These are phyloP conservation scores for Heritiera littoralis DNA, from an alignment of 345 rosid species.

Conservation along the genomic window DNA sequence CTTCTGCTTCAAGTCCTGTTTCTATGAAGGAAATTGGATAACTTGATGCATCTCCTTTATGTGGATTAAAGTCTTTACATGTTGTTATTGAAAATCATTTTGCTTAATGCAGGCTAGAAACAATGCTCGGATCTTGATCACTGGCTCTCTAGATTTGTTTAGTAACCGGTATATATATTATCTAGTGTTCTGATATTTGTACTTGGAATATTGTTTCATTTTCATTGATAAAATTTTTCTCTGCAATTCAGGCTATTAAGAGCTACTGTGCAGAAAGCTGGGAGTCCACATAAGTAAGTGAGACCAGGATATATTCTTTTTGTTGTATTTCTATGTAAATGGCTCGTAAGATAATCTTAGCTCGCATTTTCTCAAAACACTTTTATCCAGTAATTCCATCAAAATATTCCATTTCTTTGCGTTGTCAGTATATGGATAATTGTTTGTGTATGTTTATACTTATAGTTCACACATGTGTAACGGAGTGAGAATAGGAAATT, in stretches of 20 bases:
- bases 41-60: not conserved
- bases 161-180: constrained; percentile 47
- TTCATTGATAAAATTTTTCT: constrained; percentile 24
- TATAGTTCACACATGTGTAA: not conserved
- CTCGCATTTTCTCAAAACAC: not conserved
- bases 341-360: not conserved
- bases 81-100: not conserved
- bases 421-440: not conserved
- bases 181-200: constrained; percentile 12
- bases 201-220: not conserved
- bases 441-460: not conserved
- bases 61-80: not conserved
- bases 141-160: constrained; percentile 65
- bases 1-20: not conserved
- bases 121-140: constrained; percentile 67
- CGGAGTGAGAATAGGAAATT: not conserved
- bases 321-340: not conserved
- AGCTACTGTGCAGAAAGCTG: constrained; percentile 62
- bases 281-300: constrained; percentile 49
- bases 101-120: constrained; percentile 60
- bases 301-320: not conserved
- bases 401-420: not conserved
- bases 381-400: not conserved
- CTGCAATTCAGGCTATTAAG: constrained; percentile 46
- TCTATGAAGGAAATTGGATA: not conserved